A percentile compares a stretch with the other conserved stretches of the same genome.
Conservation (phyloP, 441 rosid genomes). For the Mallotus repandus region DNA sequence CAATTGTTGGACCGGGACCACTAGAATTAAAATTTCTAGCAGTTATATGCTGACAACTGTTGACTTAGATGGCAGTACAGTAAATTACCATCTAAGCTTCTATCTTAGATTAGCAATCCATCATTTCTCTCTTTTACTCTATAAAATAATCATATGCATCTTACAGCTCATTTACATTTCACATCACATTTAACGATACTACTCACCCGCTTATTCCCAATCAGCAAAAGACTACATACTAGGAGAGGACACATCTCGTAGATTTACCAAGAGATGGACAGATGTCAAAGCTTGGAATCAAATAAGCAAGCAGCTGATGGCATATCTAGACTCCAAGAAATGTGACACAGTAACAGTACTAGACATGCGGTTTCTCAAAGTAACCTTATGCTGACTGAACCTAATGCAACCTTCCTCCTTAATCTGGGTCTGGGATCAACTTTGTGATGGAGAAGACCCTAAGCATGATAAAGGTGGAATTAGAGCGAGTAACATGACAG, state of each 20-base stretch:
- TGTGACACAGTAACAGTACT: background rate
- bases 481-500: conserved; percentile 32
- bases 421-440: conserved; percentile 26
- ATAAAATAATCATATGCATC: background rate
- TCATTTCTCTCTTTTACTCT: background rate
- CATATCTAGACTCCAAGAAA: background rate
- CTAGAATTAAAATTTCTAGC: background rate
- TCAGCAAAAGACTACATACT: background rate
- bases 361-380: background rate
- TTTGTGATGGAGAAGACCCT: conserved; percentile 24
- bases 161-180: background rate
- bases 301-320: background rate
- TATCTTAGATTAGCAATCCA: background rate
- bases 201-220: background rate
- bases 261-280: background rate
- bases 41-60: background rate
- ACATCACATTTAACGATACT: background rate
- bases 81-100: background rate
- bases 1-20: background rate
- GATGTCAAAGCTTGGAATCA: conserved; percentile 3
- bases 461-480: conserved; percentile 33
- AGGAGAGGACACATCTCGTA: background rate
- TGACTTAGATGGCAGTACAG: background rate
- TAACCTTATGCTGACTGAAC: conserved; percentile 21
- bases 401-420: conserved; percentile 28